Base-by-base conservation (phyloP, 352 stramenopile genomes). In the Phytophthora sp. region DNA sequence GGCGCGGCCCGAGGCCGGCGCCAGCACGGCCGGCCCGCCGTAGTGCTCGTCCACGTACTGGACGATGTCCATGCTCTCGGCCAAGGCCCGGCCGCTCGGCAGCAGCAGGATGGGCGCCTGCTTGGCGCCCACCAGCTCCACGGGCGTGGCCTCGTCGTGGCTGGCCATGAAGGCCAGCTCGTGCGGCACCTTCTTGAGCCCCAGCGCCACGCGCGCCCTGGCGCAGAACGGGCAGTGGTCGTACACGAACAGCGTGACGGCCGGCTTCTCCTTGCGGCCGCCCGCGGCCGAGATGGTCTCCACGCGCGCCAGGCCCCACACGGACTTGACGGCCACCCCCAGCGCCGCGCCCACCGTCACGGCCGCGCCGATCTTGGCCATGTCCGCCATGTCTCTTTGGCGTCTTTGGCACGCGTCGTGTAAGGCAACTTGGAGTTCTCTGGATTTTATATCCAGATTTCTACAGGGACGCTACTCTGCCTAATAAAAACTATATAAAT, bases 41-140 rank as follows among this genome's bases (percentile, higher is more conserved):
- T 72, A 84, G 60, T 86, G 61, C 30, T 70, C 53, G 55, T 89
- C 80, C 52, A 86, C 75, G 53, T 84, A 87, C 42, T 73, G 60
- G 41, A 89, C 77, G 56, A 89, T 89, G 46, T 89, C 80, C 66
- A 87, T 71, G 50, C 69, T 82, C 62, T 89, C 80, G 0, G 75
- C 55, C 44, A 87, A 77, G 3, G 76, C 70, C 21, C 63, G 62
- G 10, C 66, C 77, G 70, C 75, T 45, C 55, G 74, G 17, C 37
- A 79, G 54, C 37, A 81, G 62, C 27, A 89, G 50, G 44, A 89
- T 89, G 4, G 80, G 80, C 7, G 66, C 75, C 20, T 80, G 66
- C 56, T 87, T 87, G n/a, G 59, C 57, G 20, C 77, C 77, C 4
- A 87, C 73, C 2, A 87, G 66, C 6, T 54, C 56, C 34, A 84